Evolutionary conservation across 352 stramenopile genomes (phyloP).

Genomic region (Phytophthora vignae): DNA sequence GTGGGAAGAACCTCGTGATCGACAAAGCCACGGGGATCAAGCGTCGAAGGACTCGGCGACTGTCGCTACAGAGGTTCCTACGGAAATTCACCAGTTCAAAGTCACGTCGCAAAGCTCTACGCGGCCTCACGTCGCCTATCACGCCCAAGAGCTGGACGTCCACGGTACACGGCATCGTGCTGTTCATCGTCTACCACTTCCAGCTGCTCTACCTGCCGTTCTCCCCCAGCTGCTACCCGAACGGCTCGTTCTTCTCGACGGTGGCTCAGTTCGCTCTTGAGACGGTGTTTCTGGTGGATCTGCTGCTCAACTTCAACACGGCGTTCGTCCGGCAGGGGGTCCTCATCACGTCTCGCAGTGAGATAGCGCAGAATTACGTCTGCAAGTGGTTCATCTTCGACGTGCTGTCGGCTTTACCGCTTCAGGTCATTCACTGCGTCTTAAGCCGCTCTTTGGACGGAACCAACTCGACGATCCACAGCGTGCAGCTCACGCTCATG

Average conservation of each 20-base stretch:
- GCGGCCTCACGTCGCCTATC: neutral
- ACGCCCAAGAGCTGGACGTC: neutral
- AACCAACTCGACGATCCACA: conserved; percentile 9
- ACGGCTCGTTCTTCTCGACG: neutral
- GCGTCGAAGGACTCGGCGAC: neutral
- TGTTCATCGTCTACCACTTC: conserved; percentile 22
- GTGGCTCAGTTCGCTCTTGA: conserved; percentile 10
- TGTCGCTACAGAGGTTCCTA: conserved; percentile 2
- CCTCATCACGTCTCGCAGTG: conserved; percentile 5
- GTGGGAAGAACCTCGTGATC: conserved; percentile 22
- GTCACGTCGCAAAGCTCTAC: neutral
- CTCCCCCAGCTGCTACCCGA: conserved; percentile 8
- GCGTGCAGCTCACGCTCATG: conserved; percentile 17
- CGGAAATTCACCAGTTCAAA: neutral
- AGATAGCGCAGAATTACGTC: conserved; percentile 17
- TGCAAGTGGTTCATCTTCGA: conserved; percentile 15
- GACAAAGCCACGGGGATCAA: conserved; percentile 17
- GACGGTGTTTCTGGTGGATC: neutral
- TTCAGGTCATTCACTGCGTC: neutral
- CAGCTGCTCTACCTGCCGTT: conserved; percentile 27
- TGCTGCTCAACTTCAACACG: conserved; percentile 29
- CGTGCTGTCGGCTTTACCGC: conserved; percentile 3
- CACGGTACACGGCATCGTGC: conserved; percentile 32
- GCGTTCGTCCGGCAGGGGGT: conserved; percentile 1
- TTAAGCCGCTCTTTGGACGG: neutral